Base-by-base conservation (phyloP, 2,329 filamentous ascomycete genomes). In the Phaeosphaeriaceae sp. region DNA sequence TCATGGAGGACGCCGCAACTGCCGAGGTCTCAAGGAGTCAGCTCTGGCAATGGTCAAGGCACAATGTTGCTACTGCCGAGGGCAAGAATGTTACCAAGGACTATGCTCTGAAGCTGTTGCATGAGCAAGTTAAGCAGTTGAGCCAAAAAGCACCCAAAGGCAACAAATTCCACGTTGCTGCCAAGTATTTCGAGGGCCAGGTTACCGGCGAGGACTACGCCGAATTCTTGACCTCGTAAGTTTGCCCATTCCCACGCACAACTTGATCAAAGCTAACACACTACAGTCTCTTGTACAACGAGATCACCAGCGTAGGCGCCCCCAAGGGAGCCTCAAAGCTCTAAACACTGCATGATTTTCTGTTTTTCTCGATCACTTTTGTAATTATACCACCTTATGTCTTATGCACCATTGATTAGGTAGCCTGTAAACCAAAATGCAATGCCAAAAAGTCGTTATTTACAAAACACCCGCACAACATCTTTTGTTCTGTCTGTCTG, bases 1-100 rank as follows among this genome's bases (percentile, higher is more conserved):
- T 97, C 47, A 97, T 97, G 93, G 94, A 99, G 79, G 94, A 97
- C 65, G 94, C 94, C 15, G 94, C 94, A 18, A 99, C 94, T 1
- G 94, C 94, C 41, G 94, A 99, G 76, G 94, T 99, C 4, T 95
- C 90, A 48, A 87, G 94, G 66, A 90, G 86, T 62, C 94, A 99
- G 81, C 83, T 99, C 37, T 96, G 93, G 93, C 94, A 99, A 75
- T 99, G 94, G 94, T 85, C 88, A 57, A 86, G 83, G 68, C 86
- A 88, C 71, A 80, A 83, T 44, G 78, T 93, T 52, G 83, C 82
- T 54, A 96, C 92, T 6, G 83, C 87, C 35, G 91, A 96, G 71
- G 93, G 93, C 77, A 92, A 93, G 83, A 89, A 85, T 68, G 87
- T 99, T 61, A 92, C 96, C 78, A 97, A 97, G 82, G 85, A 85